These are phyloP conservation scores for Peribolospora kevripleyi DNA, from an alignment of 768 basidiomycete species.

Conservation along the genomic window DNA sequence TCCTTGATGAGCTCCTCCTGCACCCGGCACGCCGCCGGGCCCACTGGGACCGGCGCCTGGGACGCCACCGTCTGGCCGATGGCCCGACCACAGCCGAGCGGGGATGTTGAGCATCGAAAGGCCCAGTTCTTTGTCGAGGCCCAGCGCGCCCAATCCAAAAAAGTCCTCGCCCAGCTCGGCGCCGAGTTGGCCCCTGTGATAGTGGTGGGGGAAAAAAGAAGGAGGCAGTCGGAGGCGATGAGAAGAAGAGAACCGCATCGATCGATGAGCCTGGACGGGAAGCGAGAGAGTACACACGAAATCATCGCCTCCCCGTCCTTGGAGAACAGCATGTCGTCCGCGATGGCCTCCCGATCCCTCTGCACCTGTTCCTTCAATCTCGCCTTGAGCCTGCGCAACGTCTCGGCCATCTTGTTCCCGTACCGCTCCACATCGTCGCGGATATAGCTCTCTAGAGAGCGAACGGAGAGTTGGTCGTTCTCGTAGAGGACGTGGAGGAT, in stretches of 20 bases:
- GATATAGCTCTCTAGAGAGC: slow-evolving; percentile 65
- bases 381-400: slow-evolving; percentile 63
- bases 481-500: slow-evolving; percentile 75
- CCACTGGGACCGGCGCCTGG: background rate
- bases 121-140: slow-evolving; percentile 65
- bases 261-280: background rate
- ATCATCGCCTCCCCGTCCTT: slow-evolving; percentile 42
- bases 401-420: slow-evolving; percentile 44
- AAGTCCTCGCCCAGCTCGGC: slow-evolving; percentile 79
- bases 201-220: background rate
- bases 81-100: slow-evolving; percentile 45
- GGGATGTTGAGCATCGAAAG: slow-evolving; percentile 55
- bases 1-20: background rate
- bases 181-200: slow-evolving; percentile 52
- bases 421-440: slow-evolving; percentile 69
- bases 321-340: slow-evolving; percentile 42
- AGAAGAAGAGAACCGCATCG: background rate
- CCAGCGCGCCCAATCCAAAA: slow-evolving; percentile 62
- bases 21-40: background rate
- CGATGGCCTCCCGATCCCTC: slow-evolving; percentile 29
- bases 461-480: slow-evolving; percentile 51
- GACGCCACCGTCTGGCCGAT: slow-evolving; percentile 12
- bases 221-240: background rate
- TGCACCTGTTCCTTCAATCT: slow-evolving; percentile 57
- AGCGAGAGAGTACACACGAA: slow-evolving; percentile 26